Evolutionary conservation across 1,139 yeast species (phyloP), one percentile per base, ranked within the genome.

Genomic region (Geotrichum klebahnii): DNA sequence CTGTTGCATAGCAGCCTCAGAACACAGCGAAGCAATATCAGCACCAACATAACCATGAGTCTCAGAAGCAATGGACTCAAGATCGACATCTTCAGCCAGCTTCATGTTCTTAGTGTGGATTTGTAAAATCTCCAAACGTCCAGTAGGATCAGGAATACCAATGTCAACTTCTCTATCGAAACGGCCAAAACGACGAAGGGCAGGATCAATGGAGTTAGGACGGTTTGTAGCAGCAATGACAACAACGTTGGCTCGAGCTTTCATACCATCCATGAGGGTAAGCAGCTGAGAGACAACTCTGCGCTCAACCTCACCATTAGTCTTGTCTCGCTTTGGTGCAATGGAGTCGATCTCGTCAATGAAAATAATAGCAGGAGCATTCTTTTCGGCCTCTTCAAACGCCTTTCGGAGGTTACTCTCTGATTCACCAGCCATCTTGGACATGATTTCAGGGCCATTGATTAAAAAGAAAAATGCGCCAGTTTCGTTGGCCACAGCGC

Each of bases 391-490:
- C 73, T 92, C 98, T 72, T 92, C 99, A 64, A 92, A 92, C 3
- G 98, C 98, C 74, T 90, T 90, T 75, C 99, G 83, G 70, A 92
- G 77, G 66, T 92, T 92, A 39, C 96, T 86, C 74, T 92, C 99
- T 20, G 97, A 88, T 73, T 92, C 99, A 75, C 99, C 99, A 44
- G 99, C 98, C 99, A 92, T 92, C 74, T 92, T 92, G 52, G 97
- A 89, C 98, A 92, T 92, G 67, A 92, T 95, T 73, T 92, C 98
- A n/a, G 99, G 99, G 70, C 98, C 99, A 68, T 92, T 92, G 68
- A 92, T 92, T 66, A 92, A 79, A 70, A 92, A 92, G 80, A 92
- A 92, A 70, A 92, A 92, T 1, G 98, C 99, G 65, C 98, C 98
- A 26, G 98, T 92, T 72, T 92, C 99, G 64, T 92, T 92, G 46